Evolutionary conservation across 768 basidiomycete species (phyloP), one percentile per base, ranked within the genome.

Genomic region (Cystobasidium tubakii): DNA sequence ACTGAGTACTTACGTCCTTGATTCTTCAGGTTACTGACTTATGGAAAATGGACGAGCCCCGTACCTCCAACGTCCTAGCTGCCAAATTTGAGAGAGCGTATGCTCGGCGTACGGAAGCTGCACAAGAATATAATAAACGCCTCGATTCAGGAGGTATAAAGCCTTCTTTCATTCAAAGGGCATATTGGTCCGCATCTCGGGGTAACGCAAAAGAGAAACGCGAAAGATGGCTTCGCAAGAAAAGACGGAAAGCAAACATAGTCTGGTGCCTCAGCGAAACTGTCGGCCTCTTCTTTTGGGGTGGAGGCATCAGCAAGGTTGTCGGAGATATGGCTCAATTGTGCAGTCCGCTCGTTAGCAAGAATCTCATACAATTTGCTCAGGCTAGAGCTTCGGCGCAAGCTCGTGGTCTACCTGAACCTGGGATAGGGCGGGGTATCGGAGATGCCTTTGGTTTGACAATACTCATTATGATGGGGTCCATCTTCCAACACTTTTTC

Each of bases 231-330:
- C 31, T 62, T 31, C 66, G 66, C 2, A 53, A 42, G 7, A 83
- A 82, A 33, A 85, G 86, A 23, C 90, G 90, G 0, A 86, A 43
- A 42, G 54, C 53, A 21, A 73, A 81, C 12, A n/a, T 82, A 21
- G 76, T 81, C 25, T 85, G 85, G 80, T 88, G 90, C 0, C 84
- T 91, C 81, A 90, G 90, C 78, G 89, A 90, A 79, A 87, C 87
- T 71, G 83, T 91, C 72, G 86, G 86, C 57, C 89, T 87, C 86
- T 87, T 85, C 83, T 89, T 91, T 79, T 92, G 91, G 91, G 82
- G 84, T 2, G 86, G 84, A 50, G 91, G 89, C 1, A 31, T 82
- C 43, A 85, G 85, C 82, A 88, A 88, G 83, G 85, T 86, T 64
- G 81, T 88, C 21, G 85, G 87, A 0, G 90, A 92, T 78, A 86